These are phyloP conservation scores for Stentor coeruleus DNA, from an alignment of 73 alveolate species.

Conservation along the genomic window DNA sequence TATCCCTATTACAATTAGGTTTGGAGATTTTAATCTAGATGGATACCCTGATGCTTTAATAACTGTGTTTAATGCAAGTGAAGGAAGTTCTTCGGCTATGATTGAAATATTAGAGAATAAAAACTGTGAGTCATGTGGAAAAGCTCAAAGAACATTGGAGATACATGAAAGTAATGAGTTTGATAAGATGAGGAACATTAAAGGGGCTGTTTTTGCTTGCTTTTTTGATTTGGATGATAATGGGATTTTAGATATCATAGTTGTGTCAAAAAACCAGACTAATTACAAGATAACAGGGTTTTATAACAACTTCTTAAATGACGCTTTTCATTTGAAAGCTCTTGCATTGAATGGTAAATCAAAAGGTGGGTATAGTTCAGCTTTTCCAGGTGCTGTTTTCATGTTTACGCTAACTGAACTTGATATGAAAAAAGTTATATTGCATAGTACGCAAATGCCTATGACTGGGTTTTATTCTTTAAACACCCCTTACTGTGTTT, in stretches of 20 bases:
- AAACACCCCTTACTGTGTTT: slow-evolving; percentile 20
- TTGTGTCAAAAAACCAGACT: not conserved
- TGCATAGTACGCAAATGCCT: slow-evolving; percentile 23
- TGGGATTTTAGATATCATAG: not conserved
- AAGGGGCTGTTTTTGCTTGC: not conserved
- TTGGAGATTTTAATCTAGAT: slow-evolving; percentile 62
- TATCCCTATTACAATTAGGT: slow-evolving; percentile 51
- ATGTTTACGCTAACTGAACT: slow-evolving; percentile 15
- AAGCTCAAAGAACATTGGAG: not conserved
- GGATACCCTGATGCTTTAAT: slow-evolving; percentile 63
- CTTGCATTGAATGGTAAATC: slow-evolving; percentile 12
- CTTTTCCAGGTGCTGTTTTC: slow-evolving; percentile 24
- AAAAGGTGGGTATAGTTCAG: slow-evolving; percentile 3
- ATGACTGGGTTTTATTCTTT: slow-evolving; percentile 2
- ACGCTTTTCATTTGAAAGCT: slow-evolving; percentile 26
- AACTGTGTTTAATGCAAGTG: slow-evolving; percentile 23
- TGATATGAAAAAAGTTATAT: slow-evolving; percentile 1
- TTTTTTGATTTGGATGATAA: slow-evolving; percentile 19
- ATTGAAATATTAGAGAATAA: not conserved
- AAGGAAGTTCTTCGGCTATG: too few relatives aligned
- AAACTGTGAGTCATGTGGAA: slow-evolving; percentile 1
- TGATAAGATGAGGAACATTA: not conserved
- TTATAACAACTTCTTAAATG: slow-evolving; percentile 2
- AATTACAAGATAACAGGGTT: not conserved
- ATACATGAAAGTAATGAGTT: not conserved